Evolutionary conservation across 2,329 filamentous ascomycete genomes (phyloP).

Genomic region (Aspergillus sp.): DNA sequence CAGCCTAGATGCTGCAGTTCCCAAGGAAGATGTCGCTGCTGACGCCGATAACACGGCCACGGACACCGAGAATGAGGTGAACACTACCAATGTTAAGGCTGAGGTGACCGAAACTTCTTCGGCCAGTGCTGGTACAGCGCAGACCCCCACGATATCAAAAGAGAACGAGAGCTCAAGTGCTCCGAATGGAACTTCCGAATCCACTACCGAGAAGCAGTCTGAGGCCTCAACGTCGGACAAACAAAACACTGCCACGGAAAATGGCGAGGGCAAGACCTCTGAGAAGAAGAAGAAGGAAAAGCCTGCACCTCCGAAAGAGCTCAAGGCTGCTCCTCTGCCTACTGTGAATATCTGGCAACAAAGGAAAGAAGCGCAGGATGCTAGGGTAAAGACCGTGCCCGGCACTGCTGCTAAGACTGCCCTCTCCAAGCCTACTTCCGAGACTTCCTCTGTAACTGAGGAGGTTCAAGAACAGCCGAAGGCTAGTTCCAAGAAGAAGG

Average conservation of each 20-base stretch:
- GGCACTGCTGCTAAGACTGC: slow-evolving; percentile 26
- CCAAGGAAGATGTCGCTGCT: slow-evolving; percentile 47
- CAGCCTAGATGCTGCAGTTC: slow-evolving; percentile 33
- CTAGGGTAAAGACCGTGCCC: slow-evolving; percentile 46
- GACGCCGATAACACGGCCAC: slow-evolving; percentile 40
- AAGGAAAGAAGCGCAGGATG: slow-evolving; percentile 66
- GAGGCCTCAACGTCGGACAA: slow-evolving; percentile 65
- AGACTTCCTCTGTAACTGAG: slow-evolving; percentile 28
- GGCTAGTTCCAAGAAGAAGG: slow-evolving; percentile 42
- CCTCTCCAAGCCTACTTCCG: slow-evolving; percentile 26
- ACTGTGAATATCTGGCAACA: slow-evolving; percentile 86
- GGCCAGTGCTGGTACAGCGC: slow-evolving; percentile 55
- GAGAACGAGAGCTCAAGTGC: slow-evolving; percentile 63
- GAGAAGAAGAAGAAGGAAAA: slow-evolving; percentile 66
- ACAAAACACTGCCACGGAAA: slow-evolving; percentile 38
- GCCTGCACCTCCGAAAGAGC: slow-evolving; percentile 58
- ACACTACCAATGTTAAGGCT: slow-evolving; percentile 32
- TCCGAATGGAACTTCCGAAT: slow-evolving; percentile 64
- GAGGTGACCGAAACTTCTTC: slow-evolving; percentile 48
- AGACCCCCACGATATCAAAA: slow-evolving; percentile 55
- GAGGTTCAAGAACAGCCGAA: slow-evolving; percentile 45
- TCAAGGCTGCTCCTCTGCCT: slow-evolving; percentile 80
- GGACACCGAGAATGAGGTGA: slow-evolving; percentile 33
- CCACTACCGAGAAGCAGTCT: slow-evolving; percentile 66
- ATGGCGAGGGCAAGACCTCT: slow-evolving; percentile 55